Base-by-base conservation (phyloP, 805 yeast species). In the Lachancea kluyveri region DNA sequence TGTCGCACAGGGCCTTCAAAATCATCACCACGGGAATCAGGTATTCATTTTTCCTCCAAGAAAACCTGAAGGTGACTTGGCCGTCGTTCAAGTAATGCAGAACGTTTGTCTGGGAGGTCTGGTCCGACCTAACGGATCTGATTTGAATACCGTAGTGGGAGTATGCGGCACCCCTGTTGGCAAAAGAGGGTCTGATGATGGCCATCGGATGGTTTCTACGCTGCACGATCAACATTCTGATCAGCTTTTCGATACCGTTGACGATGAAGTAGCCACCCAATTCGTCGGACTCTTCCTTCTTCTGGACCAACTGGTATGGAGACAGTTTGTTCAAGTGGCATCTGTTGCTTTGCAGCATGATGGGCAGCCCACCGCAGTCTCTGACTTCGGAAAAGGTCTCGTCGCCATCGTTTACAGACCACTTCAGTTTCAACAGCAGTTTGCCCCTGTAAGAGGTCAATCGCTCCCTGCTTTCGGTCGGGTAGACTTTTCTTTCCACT, bases 161-260 rank as follows among this genome's bases (percentile, higher is more conserved):
- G 63, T 92, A 92, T 6, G 85, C 63, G 5, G 90, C 81, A 52
- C 98, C 98, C 71, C 98, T 80, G 64, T 87, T 87, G 30, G 79
- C 80, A 54, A 90, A 92, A 8, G 95, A 83, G 20, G 95, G 94
- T 65, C 98, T 85, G 38, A 87, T 80, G 50, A 92, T 77, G 8
- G 97, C 97, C 96, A 92, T 86, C 15, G 97, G 95, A 56, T 88
- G 96, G 59, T 92, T 92, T 62, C 98, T 75, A 60, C 97, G 79
- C 64, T 90, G 98, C 12, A 92, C 96, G 67, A 92, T 86, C 59
- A 92, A 75, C 97, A 92, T 86, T 65, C 98, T 84, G 50, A 92
- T 77, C 50, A 92, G 70, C 62, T 92, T 92, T 62, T 92, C 98
- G 47, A 90, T 88, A 68, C 98, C 98, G 57, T 90, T 90, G 40